A percentile compares a stretch with the other conserved stretches of the same genome.
Conservation (phyloP, 1,139 yeast species). For the Protomyces inouyei region DNA sequence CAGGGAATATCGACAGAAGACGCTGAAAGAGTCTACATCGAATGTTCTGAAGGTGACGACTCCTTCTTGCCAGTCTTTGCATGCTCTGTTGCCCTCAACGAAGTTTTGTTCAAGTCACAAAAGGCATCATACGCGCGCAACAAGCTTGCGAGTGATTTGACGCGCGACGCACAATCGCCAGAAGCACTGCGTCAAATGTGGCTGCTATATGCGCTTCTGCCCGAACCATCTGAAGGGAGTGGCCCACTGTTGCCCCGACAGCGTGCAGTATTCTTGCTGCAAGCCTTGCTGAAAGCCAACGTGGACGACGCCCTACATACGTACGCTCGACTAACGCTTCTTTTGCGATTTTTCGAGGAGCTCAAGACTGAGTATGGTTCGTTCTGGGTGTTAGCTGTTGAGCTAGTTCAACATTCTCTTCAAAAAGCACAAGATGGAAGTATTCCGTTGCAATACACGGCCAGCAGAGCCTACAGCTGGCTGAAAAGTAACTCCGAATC, state of each 20-base stretch:
- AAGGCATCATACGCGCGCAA: constrained; percentile 42
- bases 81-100: constrained; percentile 2
- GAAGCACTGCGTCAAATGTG: constrained; percentile 49
- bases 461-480: constrained; percentile 46
- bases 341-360: constrained; percentile 44
- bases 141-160: constrained; percentile 58
- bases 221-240: constrained; percentile 35
- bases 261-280: constrained; percentile 39
- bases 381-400: constrained; percentile 35
- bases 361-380: constrained; percentile 33
- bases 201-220: constrained; percentile 50
- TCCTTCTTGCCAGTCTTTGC: neutral
- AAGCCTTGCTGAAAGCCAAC: constrained; percentile 27
- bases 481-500: constrained; percentile 37
- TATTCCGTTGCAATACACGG: constrained; percentile 46
- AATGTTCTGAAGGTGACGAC: neutral
- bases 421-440: constrained; percentile 38
- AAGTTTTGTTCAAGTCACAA: neutral
- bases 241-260: constrained; percentile 52
- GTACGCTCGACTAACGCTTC: constrained; percentile 50
- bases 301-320: constrained; percentile 41
- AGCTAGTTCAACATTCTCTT: constrained; percentile 30
- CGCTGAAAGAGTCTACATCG: neutral
- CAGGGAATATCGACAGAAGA: neutral
- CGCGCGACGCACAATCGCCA: constrained; percentile 42